Evolutionary conservation across 176 grass and related monocot genomes (phyloP), one percentile per base, ranked within the genome.

Genomic region (Otatea glauca): DNA sequence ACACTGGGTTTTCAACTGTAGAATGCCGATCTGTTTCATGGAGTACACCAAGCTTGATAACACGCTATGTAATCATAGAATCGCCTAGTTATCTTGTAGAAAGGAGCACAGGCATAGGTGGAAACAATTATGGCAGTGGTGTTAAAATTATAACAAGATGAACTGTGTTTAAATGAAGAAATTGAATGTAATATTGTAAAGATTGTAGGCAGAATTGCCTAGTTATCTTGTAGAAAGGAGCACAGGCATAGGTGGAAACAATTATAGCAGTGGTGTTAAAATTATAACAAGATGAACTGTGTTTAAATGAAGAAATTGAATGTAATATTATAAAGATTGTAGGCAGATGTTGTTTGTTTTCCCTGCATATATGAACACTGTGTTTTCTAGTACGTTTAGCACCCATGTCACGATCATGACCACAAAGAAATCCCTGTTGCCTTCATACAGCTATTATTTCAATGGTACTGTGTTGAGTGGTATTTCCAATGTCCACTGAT

Each of bases 91-190:
- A 17, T 48, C 51, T 60, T 53, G 62, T 37, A 54, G 5, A 32
- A 53, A 56, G 48, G 49, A n/a, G 50, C 27, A 48, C 43, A 32
- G 6, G 29, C 29, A 5, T 70, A 48, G 13, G 18, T 61, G 5
- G n/a, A 16, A 6, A 51, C 16, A 41, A 60, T 60, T 23, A 24
- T 24, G n/a, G 14, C 15, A 37, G 7, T 23, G 13, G 17, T 14
- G 9, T 23, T 79, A 62, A 55, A 65, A 12, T 21, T 5, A 65
- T 64, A 80, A 72, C 11, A 85, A 70, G 5, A 62, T 50, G 16
- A 51, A 64, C 7, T 11, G 11, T 43, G 44, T 2, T 63, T 35
- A 53, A 3, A 56, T 67, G 18, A 29, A 54, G 44, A 75, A 75
- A 25, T 27, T 45, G 59, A 38, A 12, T 24, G 39, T 29, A 20